Conservation (phyloP, 2,329 filamentous ascomycete species). For the Phialocephala subalpina region DNA sequence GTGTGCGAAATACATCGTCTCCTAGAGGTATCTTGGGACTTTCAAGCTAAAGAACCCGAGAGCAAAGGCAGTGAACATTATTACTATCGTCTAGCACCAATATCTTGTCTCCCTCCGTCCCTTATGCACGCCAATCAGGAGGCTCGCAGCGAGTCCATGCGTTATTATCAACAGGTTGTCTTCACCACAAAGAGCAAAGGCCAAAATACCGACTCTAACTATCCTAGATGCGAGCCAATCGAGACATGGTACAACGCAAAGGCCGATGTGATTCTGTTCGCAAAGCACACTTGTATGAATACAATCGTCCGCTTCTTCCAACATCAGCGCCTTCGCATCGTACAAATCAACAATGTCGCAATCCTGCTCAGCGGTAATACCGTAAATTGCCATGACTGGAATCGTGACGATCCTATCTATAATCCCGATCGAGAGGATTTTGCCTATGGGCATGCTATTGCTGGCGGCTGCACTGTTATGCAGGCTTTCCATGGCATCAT, state of each 20-base stretch:
- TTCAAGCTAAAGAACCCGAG: not conserved
- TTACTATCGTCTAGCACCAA: not conserved
- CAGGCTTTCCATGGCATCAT: slow-evolving; percentile 17
- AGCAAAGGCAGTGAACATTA: not conserved
- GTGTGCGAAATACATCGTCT: not conserved
- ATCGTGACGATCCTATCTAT: slow-evolving; percentile 7
- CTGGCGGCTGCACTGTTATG: slow-evolving; percentile 11
- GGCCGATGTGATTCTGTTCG: slow-evolving; percentile 10
- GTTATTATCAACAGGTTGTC: not conserved
- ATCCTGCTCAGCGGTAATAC: slow-evolving; percentile 4
- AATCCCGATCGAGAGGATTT: not conserved
- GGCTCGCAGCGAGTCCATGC: not conserved
- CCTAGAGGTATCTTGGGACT: slow-evolving; percentile 12
- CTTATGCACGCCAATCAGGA: slow-evolving; percentile 1
- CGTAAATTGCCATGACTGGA: slow-evolving; percentile 16
- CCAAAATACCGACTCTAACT: not conserved
- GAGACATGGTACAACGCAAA: slow-evolving; percentile 9
- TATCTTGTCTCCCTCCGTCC: not conserved
- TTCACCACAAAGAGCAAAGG: not conserved
- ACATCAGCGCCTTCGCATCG: not conserved
- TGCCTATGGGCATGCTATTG: slow-evolving; percentile 11
- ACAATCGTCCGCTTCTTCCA: slow-evolving; percentile 8
- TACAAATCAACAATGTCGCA: slow-evolving; percentile 5
- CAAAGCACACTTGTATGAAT: slow-evolving; percentile 7
- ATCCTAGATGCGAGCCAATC: not conserved